These are phyloP conservation scores for Diaporthe vaccinii DNA, from an alignment of 2,329 filamentous ascomycete species.

Conservation along the genomic window DNA sequence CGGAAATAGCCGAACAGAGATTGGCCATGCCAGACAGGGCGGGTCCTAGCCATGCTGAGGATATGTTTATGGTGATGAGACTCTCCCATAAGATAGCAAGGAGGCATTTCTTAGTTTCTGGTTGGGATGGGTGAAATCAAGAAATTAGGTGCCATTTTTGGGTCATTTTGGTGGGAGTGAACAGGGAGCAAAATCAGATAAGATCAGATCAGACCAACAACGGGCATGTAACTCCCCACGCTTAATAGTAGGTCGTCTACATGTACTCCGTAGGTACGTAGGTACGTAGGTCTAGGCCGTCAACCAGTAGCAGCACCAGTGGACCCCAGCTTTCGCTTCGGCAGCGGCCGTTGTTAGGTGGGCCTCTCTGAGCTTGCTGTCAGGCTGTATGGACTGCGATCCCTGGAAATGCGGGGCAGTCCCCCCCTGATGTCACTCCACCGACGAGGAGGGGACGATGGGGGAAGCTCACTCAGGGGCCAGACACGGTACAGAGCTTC, in stretches of 20 bases:
- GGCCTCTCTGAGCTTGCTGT: slow-evolving; percentile 1
- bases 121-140: not conserved
- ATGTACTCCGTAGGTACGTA: not conserved
- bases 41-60: not conserved
- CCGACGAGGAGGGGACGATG: slow-evolving; percentile 6
- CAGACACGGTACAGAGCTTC: slow-evolving; percentile 9
- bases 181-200: not conserved
- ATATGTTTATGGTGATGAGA: not conserved
- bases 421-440: slow-evolving; percentile 25
- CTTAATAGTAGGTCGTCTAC: not conserved
- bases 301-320: not conserved
- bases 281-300: not conserved
- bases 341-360: slow-evolving; percentile 20
- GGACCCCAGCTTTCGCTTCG: slow-evolving; percentile 14
- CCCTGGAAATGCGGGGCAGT: slow-evolving; percentile 24
- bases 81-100: not conserved
- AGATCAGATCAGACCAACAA: not conserved
- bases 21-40: not conserved
- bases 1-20: not conserved
- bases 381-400: not conserved
- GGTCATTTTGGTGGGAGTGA: no score
- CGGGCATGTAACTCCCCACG: not conserved
- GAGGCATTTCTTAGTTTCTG: not conserved
- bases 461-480: slow-evolving; percentile 23
- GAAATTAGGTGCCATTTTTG: not conserved